Percentiles rank a stretch among this genome's conserved stretches.
Evolutionary conservation across 345 rosid genomes (phyloP).

Genomic region (Bruguiera parviflora): DNA sequence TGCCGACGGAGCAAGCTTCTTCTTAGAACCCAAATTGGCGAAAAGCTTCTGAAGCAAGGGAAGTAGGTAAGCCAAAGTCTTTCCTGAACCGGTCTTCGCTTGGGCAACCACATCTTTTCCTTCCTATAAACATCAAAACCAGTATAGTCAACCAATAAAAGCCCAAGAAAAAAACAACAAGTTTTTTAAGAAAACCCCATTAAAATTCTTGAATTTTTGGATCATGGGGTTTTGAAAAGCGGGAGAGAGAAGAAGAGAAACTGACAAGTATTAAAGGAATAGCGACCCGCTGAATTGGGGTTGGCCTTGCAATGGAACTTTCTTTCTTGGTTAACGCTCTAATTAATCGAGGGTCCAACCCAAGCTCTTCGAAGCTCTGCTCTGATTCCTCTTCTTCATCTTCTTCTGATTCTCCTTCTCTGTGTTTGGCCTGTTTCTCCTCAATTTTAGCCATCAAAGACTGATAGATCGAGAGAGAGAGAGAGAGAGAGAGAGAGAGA

Average conservation of each 20-base stretch:
- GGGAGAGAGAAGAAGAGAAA: neutral
- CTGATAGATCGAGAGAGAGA: too few species aligned
- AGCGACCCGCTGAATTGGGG: slow-evolving; percentile 66
- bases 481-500: too few species aligned
- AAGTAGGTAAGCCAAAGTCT: slow-evolving; percentile 78
- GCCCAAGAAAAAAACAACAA: neutral
- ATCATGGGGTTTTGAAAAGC: neutral
- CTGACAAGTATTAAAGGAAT: slow-evolving; percentile 69
- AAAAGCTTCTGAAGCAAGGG: slow-evolving; percentile 87
- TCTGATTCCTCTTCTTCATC: slow-evolving; percentile 40
- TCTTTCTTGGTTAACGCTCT: slow-evolving; percentile 72
- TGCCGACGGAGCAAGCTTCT: slow-evolving; percentile 64
- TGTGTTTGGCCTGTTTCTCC: slow-evolving; percentile 1
- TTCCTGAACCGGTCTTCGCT: slow-evolving; percentile 89
- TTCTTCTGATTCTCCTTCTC: slow-evolving; percentile 12
- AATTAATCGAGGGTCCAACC: slow-evolving; percentile 73
- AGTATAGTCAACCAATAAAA: neutral
- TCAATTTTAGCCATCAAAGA: neutral
- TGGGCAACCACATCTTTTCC: slow-evolving; percentile 91
- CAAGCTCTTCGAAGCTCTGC: slow-evolving; percentile 62
- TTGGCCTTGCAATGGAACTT: slow-evolving; percentile 49
- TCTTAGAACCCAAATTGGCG: slow-evolving; percentile 36
- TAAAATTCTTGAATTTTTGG: too few species aligned
- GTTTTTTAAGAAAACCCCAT: neutral
- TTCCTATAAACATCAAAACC: slow-evolving; percentile 35